Base-by-base conservation (phyloP, 352 stramenopile genomes). In the Phytophthora europaea region DNA sequence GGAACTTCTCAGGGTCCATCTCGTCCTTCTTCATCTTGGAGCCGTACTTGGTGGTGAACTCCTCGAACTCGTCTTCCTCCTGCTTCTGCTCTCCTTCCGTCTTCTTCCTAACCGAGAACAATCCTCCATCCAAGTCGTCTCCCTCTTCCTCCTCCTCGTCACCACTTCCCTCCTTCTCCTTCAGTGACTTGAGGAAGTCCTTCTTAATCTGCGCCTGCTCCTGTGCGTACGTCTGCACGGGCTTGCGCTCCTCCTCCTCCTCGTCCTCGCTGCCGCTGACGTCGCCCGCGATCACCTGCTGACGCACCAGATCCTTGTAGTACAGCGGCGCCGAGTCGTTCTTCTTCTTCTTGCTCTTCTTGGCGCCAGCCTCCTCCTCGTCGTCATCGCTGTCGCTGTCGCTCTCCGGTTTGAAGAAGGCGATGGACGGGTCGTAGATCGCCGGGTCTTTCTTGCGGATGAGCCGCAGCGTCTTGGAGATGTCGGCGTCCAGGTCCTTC, bases 231-330 rank as follows among this genome's bases (percentile, higher is more conserved):
- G 86, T 91, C 58, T 84, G 73, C n/a, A 91, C 78, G 7, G 57
- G 67, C 9, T 57, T 15, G 12, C 73, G 63, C 15, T 47, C 5
- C 33, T 76, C 65, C 18, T 87, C 72, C 4, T 90, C 80, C 20
- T 94, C 90, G 4, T 90, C 83, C 50, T 98, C 87, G 38, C 75
- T 82, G 50, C 76, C 91, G 64, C 81, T 88, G 8, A 92, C 69
- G 48, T 97, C 81, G 1, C 90, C 91, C 0, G 86, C 93, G 20
- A 99, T 92, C 53, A 98, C 95, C 75, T 99, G 94, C 63, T 98
- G 94, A 13, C 98, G 88, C 47, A 99, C 85, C 33, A 99, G 82
- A 85, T 99, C 98, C 72, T 99, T 99, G 85, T 97, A 97, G 64
- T 97, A 95, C 59, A 95, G 63, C 31, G 90, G 90, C 22, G 76